Evolutionary conservation across 257 asterid genomes (phyloP).

Genomic region (Gentiana straminea): DNA sequence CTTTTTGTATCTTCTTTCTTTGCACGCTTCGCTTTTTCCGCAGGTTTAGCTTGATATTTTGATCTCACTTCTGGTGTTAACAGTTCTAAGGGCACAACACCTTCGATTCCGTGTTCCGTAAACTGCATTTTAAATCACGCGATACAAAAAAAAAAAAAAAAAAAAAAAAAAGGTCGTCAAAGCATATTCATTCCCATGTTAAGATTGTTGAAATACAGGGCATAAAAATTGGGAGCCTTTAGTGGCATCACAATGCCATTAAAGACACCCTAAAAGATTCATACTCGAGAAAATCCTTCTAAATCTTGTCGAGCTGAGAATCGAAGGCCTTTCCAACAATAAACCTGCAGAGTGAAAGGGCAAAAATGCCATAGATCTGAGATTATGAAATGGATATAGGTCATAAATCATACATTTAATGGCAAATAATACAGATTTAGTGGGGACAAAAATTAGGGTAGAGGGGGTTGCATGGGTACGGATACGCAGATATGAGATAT

Average conservation of each 20-base stretch:
- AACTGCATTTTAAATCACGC: conserved; percentile 39
- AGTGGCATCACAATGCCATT: too few relatives aligned
- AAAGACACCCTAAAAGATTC: conserved; percentile 7
- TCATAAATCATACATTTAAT: not conserved
- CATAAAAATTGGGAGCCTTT: not conserved
- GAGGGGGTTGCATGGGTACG: too few relatives aligned
- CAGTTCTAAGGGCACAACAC: conserved; percentile 90
- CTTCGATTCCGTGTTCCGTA: conserved; percentile 93
- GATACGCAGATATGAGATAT: too few relatives aligned
- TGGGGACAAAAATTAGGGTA: too few relatives aligned
- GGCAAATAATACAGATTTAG: not conserved
- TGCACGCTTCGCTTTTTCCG: conserved; percentile 71
- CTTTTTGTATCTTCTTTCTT: conserved; percentile 77
- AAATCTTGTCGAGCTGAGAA: conserved; percentile 96
- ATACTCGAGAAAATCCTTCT: conserved; percentile 91
- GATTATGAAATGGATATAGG: not conserved
- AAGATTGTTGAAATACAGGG: conserved; percentile 4
- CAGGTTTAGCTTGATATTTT: conserved; percentile 79
- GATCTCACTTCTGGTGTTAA: conserved; percentile 60
- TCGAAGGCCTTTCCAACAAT: conserved; percentile 98
- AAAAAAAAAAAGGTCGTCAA: not conserved
- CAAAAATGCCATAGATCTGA: not conserved
- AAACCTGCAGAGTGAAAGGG: conserved; percentile 40
- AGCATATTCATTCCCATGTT: conserved; percentile 6
- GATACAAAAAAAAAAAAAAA: not conserved